Evolutionary conservation across 805 yeast genomes (phyloP).

Genomic region (Metschnikowia dekortorum): DNA sequence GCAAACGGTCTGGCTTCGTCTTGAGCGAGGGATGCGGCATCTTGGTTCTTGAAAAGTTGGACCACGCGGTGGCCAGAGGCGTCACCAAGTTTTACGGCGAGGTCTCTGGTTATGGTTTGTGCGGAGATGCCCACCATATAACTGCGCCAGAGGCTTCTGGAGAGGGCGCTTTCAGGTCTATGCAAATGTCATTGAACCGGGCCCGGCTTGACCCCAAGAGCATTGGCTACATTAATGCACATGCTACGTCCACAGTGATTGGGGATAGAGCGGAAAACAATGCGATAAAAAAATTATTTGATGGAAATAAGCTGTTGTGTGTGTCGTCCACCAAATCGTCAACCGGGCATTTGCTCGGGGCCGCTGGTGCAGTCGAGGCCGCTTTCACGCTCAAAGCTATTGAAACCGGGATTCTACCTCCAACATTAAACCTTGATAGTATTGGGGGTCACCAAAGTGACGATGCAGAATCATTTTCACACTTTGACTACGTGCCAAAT

Average conservation of each 20-base stretch:
- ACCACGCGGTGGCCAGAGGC: constrained; percentile 67
- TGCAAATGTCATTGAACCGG: constrained; percentile 65
- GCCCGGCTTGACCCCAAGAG: constrained; percentile 45
- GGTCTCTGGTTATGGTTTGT: constrained; percentile 80
- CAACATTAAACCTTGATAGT: constrained; percentile 66
- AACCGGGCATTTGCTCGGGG: constrained; percentile 91
- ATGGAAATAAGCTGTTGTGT: constrained; percentile 33
- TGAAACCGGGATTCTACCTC: constrained; percentile 58
- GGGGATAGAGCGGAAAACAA: constrained; percentile 87
- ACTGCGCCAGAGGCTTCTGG: constrained; percentile 88
- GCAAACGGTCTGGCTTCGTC: constrained; percentile 77
- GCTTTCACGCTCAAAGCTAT: constrained; percentile 73
- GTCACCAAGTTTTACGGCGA: constrained; percentile 65
- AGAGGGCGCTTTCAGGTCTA: constrained; percentile 77
- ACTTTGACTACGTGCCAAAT: constrained; percentile 56
- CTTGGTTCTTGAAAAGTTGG: constrained; percentile 67
- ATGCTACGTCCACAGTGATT: constrained; percentile 86
- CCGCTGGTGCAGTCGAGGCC: constrained; percentile 93
- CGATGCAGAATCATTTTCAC: constrained; percentile 36
- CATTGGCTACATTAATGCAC: constrained; percentile 86
- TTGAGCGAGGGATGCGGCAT: constrained; percentile 92
- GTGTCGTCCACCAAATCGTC: constrained; percentile 88
- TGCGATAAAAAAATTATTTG: constrained; percentile 61
- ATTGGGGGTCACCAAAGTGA: constrained; percentile 50
- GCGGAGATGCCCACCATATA: constrained; percentile 89